These are phyloP conservation scores for Nitzschia putrida DNA, from an alignment of 108 stramenopile species.

Conservation along the genomic window DNA sequence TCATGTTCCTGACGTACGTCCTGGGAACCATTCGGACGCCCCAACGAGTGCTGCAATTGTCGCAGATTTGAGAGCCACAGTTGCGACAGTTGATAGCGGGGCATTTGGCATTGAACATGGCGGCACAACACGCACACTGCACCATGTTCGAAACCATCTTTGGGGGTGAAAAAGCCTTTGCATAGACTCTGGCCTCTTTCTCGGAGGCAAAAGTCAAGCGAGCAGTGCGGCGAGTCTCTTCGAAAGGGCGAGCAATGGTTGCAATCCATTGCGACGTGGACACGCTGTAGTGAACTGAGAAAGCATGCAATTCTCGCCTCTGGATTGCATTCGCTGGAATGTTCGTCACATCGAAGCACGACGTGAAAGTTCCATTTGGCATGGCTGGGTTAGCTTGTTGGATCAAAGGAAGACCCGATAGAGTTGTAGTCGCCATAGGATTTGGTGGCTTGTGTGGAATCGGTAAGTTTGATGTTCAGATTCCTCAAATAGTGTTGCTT, in stretches of 20 bases:
- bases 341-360: conserved; percentile 23
- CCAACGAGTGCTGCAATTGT: conserved; percentile 59
- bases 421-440: too few relatives aligned
- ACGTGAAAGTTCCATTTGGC: not conserved
- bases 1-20: conserved; percentile 52
- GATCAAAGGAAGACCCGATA: too few relatives aligned
- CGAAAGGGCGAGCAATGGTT: conserved; percentile 22
- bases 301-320: conserved; percentile 30
- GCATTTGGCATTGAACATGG: conserved; percentile 3
- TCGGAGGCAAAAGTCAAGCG: conserved; percentile 45
- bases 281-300: conserved; percentile 44
- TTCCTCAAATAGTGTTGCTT: too few relatives aligned
- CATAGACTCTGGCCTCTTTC: conserved; percentile 42
- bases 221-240: conserved; percentile 18
- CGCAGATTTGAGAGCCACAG: conserved; percentile 69
- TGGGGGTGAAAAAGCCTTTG: conserved; percentile 54
- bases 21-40: conserved; percentile 62
- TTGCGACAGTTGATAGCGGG: conserved; percentile 51
- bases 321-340: conserved; percentile 29
- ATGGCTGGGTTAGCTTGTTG: not conserved
- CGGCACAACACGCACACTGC: conserved; percentile 30
- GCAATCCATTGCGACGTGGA: conserved; percentile 41
- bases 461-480: too few relatives aligned
- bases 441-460: too few relatives aligned
- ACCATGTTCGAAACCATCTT: conserved; percentile 32